Evolutionary conservation across 2,329 filamentous ascomycete species (phyloP).

Genomic region (Nannizziopsis arthrosporioides): DNA sequence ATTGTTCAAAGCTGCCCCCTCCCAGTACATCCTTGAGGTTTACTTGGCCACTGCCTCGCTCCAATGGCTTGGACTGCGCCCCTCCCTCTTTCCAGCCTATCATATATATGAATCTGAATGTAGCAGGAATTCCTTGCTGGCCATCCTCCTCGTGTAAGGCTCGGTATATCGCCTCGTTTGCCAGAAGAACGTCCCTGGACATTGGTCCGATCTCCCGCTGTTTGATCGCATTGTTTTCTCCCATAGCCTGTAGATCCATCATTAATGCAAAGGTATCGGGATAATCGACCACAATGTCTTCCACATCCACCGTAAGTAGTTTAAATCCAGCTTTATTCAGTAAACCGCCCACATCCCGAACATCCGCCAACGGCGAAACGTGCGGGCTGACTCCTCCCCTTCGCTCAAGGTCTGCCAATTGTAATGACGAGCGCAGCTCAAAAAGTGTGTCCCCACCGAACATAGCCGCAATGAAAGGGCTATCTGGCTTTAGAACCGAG

Average conservation of each 20-base stretch:
- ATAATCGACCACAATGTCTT: slow-evolving; percentile 93
- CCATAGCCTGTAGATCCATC: slow-evolving; percentile 92
- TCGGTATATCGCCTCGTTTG: slow-evolving; percentile 77
- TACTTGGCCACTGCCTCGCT: slow-evolving; percentile 72
- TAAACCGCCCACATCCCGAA: slow-evolving; percentile 78
- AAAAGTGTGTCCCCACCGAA: slow-evolving; percentile 88
- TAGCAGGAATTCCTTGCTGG: slow-evolving; percentile 59
- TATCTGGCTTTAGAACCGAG: slow-evolving; percentile 74
- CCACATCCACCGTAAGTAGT: slow-evolving; percentile 90
- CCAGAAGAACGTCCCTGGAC: slow-evolving; percentile 69
- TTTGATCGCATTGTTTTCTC: slow-evolving; percentile 79
- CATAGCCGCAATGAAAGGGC: slow-evolving; percentile 90
- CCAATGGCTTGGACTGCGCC: slow-evolving; percentile 65
- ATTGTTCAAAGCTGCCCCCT: slow-evolving; percentile 24
- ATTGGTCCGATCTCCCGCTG: slow-evolving; percentile 72
- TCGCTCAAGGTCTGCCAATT: slow-evolving; percentile 82
- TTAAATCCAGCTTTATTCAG: slow-evolving; percentile 83
- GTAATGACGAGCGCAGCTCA: slow-evolving; percentile 83
- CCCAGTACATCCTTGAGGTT: slow-evolving; percentile 75
- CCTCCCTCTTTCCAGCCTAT: slow-evolving; percentile 90
- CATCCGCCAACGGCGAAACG: slow-evolving; percentile 82
- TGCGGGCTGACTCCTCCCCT: slow-evolving; percentile 85
- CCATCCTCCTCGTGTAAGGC: slow-evolving; percentile 75
- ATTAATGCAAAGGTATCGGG: slow-evolving; percentile 83
- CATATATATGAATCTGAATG: slow-evolving; percentile 94